These are phyloP conservation scores for Verruconis gallopava DNA, from an alignment of 2,329 filamentous ascomycete genomes.

Conservation along the genomic window DNA sequence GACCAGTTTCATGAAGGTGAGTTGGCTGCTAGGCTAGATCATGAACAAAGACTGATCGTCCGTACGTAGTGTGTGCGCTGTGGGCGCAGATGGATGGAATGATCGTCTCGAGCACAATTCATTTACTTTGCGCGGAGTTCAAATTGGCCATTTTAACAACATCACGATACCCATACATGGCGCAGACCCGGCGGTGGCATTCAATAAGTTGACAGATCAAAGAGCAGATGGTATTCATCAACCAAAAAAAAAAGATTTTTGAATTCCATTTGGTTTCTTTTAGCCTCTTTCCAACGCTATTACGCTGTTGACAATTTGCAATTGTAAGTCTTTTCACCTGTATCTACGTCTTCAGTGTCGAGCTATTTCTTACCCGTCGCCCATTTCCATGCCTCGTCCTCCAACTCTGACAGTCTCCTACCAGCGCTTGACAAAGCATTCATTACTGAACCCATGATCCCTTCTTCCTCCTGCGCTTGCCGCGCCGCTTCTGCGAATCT, in stretches of 20 bases:
- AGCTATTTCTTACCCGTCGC: slow-evolving; percentile 6
- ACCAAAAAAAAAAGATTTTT: too few species aligned
- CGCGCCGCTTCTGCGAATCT: slow-evolving; percentile 18
- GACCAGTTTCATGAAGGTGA: slow-evolving; percentile 43
- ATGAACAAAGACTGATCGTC: slow-evolving; percentile 2
- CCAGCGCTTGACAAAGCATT: slow-evolving; percentile 16
- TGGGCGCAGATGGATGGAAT: slow-evolving; percentile 23
- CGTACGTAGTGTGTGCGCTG: slow-evolving; percentile 6
- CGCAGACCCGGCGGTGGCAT: too few species aligned
- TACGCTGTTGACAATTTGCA: too few species aligned
- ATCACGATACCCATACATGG: too few species aligned
- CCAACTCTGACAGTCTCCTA: slow-evolving; percentile 16
- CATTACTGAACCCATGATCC: slow-evolving; percentile 12
- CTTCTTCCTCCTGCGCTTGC: slow-evolving; percentile 22
- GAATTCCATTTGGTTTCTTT: too few species aligned
- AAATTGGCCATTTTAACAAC: too few species aligned
- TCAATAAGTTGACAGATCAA: too few species aligned
- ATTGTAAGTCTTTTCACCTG: too few species aligned
- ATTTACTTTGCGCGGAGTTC: too few species aligned
- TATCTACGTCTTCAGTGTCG: too few species aligned
- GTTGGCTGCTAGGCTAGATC: not conserved
- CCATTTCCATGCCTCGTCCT: slow-evolving; percentile 9
- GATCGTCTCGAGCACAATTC: not conserved
- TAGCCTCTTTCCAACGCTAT: too few species aligned
- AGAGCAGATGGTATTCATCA: too few species aligned